Conservation (phyloP, 768 basidiomycete genomes). For the Psilocybe subaeruginosa region DNA sequence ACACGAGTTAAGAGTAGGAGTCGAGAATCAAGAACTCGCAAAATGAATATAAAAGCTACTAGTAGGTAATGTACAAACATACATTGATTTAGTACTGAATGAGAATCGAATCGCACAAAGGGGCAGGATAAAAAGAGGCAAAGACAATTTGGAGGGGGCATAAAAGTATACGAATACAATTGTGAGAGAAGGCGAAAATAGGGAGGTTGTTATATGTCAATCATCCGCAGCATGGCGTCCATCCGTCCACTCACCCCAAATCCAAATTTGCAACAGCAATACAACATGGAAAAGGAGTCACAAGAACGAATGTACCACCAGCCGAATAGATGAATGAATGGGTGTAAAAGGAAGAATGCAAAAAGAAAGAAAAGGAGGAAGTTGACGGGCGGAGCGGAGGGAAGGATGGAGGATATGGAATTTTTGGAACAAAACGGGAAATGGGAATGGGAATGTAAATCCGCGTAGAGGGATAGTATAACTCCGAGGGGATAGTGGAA, state of each 20-base stretch:
- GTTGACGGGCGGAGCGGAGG: background rate
- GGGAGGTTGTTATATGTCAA: background rate
- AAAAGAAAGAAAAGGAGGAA: too few relatives aligned
- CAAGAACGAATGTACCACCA: background rate
- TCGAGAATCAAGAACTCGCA: too few relatives aligned
- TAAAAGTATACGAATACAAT: background rate
- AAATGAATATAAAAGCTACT: too few relatives aligned
- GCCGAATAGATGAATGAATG: background rate
- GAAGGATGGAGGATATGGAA: background rate
- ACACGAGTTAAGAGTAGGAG: too few relatives aligned
- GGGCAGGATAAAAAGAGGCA: too few relatives aligned
- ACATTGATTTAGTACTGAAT: too few relatives aligned
- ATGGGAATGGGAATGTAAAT: background rate
- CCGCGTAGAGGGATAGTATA: background rate
- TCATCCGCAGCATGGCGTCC: background rate
- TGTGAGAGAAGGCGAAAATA: background rate
- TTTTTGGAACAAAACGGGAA: background rate
- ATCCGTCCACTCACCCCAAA: background rate
- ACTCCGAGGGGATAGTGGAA: background rate
- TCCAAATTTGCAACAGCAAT: background rate
- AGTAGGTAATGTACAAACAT: too few relatives aligned
- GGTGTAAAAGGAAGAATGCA: background rate
- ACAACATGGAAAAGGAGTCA: background rate
- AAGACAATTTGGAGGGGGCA: background rate
- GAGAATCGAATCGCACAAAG: too few relatives aligned